phyloP scores from a whole-genome alignment of 257 asterid species.

The Capsicum rhomboideum region DNA sequence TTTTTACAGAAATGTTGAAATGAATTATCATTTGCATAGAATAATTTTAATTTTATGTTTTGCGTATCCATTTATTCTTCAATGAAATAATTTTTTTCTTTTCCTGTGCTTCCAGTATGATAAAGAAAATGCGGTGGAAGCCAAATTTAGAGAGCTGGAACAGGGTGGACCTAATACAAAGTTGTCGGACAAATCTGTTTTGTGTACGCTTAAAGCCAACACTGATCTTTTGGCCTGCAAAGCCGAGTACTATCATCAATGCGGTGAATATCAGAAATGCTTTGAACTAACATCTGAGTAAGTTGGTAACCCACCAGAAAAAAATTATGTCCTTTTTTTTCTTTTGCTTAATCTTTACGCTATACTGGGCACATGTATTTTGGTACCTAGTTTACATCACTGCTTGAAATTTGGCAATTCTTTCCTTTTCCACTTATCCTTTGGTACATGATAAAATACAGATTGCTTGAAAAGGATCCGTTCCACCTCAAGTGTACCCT shows the following conservation, averaged over 20 bases:
- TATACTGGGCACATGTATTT: neutral
- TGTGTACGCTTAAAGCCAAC: constrained; percentile 62
- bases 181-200: constrained; percentile 48
- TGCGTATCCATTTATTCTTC: neutral
- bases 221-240: constrained; percentile 98
- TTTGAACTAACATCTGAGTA: constrained; percentile 86
- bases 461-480: constrained; percentile 98
- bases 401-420: neutral
- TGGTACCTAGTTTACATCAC: neutral
- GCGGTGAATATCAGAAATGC: constrained; percentile 93
- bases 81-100: constrained; percentile 3
- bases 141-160: constrained; percentile 81
- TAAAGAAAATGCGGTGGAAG: constrained; percentile 70
- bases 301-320: constrained; percentile 25
- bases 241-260: constrained; percentile 97
- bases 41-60: neutral
- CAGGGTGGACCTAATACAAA: constrained; percentile 47
- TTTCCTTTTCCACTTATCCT: constrained; percentile 2
- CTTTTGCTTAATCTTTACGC: neutral
- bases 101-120: constrained; percentile 56
- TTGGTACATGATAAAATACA: constrained; percentile 30
- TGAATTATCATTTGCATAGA: neutral
- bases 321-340: neutral
- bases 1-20: neutral
- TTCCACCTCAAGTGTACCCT: constrained; percentile 89